Base-by-base conservation (phyloP, 257 asterid genomes). In the Solanum tarijense region DNA sequence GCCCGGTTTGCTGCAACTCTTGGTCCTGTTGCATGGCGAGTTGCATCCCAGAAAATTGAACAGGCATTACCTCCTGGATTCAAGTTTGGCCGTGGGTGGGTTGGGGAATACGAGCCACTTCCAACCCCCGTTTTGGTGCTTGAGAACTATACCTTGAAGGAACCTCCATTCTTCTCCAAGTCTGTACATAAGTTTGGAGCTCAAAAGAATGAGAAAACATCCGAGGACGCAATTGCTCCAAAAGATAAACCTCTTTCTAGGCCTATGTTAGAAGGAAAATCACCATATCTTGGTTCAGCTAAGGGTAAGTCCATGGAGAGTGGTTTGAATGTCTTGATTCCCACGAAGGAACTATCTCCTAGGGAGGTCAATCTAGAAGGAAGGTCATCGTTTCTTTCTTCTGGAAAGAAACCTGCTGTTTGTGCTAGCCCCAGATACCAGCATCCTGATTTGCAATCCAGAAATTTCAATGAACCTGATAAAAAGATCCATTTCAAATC, bases 21-120 rank as follows among this genome's bases (percentile, higher is more conserved):
- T 38, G 98, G 99, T 58, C 93, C 98, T 43, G 94, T 93, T 88
- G 98, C 98, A 43, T 98, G 99, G 99, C 88, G 89, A 91, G 92
- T 94, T 86, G 96, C 99, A 87, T 95, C 99, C 35, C 93, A 92
- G 90, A 94, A 95, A 89, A 96, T 98, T 66, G 99, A 95, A 90
- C 98, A 94, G 89, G 97, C 95, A 84, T 92, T 98, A 72, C 98
- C 99, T 90, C 90, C 94, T 88, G 99, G 94, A 39, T 90, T 90
- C 86, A 93, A 95, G 90, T 98, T 92, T 90, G 99, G 98, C 60
- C 96, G 93, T 58, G 99, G 99, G 14, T 98, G 99, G 99, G 98
- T 98, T 23, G 99, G 98, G 87, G 99, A 98, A 87, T 98, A 96
- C 38, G 99, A 98, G 87, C 96, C 99, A 52, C 98, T 92, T 86